Evolutionary conservation across 257 asterid genomes (phyloP), one percentile per base, ranked within the genome.

Genomic region (Henckelia pumila): DNA sequence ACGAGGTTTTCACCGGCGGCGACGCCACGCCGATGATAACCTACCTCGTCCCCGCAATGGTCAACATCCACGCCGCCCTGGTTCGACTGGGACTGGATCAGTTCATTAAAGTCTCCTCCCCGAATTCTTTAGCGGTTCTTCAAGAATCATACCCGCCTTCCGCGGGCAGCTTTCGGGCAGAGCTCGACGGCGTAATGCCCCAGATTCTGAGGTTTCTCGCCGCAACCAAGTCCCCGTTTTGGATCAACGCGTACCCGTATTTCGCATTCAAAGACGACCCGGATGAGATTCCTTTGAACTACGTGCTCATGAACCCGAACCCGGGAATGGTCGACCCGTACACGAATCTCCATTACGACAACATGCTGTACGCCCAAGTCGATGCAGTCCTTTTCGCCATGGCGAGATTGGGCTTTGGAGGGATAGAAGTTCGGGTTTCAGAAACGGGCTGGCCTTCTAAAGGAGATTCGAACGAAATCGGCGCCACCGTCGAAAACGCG

Each of bases 371-470:
- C 47, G 99, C 99, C 3, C 95, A 94, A 65, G 76, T 93, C 19
- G 97, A 94, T 68, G 91, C 97, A 5, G 96, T 91, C 56, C 79
- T 88, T 59, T 52, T 82, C 0, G 97, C 99, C 3, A 85, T 94
- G 8, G 71, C 55, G 47, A 85, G 83, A 8, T 9, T 87, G 69
- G 99, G 97, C 2, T 82, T 75, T 29, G 65, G 78, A 0, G 82
- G 89, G 50, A 44, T 90, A 35, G 74, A 61, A 47, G 86, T 94
- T 13, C 74, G 83, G 57, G 85, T 94, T 26, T 94, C 99, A 0
- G 99, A 94, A 71, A 94, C 99, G 0, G 99, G 99, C 0, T 93
- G 99, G 99, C 99, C 97, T 0, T 86, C 97, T 1, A 88, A 80
- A 60, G 99, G 99, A 29, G 99, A 87, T 9, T 62, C 75, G 0